Evolutionary conservation across 2,329 filamentous ascomycete genomes (phyloP).

Genomic region (Epicoccum sorghinum): DNA sequence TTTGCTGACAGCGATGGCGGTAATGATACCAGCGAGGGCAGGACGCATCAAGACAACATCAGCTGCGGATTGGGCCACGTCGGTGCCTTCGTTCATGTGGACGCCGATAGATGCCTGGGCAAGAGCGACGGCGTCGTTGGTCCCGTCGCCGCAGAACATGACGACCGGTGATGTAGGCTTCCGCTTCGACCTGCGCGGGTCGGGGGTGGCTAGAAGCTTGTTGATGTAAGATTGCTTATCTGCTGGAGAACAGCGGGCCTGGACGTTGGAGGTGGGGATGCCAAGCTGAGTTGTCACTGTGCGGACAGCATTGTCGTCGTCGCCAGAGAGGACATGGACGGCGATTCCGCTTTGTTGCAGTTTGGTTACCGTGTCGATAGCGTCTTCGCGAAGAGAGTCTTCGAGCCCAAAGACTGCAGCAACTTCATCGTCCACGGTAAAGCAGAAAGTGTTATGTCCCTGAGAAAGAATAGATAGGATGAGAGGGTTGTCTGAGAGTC

Average conservation of each 20-base stretch:
- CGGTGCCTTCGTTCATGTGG: slow-evolving; percentile 65
- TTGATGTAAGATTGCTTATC: slow-evolving; percentile 62
- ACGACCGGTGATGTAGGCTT: slow-evolving; percentile 48
- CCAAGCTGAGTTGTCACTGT: slow-evolving; percentile 47
- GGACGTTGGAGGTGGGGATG: slow-evolving; percentile 50
- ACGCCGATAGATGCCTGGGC: slow-evolving; percentile 73
- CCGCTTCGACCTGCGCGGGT: not conserved
- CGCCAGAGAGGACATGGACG: slow-evolving; percentile 64
- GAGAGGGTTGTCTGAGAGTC: slow-evolving; percentile 51
- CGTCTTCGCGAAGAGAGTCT: slow-evolving; percentile 57
- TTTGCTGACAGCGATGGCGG: slow-evolving; percentile 60
- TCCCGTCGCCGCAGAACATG: slow-evolving; percentile 78
- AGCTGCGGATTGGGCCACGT: slow-evolving; percentile 70
- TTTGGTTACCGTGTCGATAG: slow-evolving; percentile 57
- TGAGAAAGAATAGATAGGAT: slow-evolving; percentile 39
- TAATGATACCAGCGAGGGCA: slow-evolving; percentile 60
- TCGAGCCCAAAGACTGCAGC: slow-evolving; percentile 59
- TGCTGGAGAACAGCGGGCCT: slow-evolving; percentile 56
- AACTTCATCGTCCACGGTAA: slow-evolving; percentile 55
- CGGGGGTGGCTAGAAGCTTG: slow-evolving; percentile 24
- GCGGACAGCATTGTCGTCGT: slow-evolving; percentile 58
- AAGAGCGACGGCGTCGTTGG: slow-evolving; percentile 78
- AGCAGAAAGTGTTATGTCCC: slow-evolving; percentile 55
- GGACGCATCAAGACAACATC: slow-evolving; percentile 71
- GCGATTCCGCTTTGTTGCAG: slow-evolving; percentile 56